Evolutionary conservation across 768 basidiomycete genomes (phyloP).

Genomic region (Trametes elegans): DNA sequence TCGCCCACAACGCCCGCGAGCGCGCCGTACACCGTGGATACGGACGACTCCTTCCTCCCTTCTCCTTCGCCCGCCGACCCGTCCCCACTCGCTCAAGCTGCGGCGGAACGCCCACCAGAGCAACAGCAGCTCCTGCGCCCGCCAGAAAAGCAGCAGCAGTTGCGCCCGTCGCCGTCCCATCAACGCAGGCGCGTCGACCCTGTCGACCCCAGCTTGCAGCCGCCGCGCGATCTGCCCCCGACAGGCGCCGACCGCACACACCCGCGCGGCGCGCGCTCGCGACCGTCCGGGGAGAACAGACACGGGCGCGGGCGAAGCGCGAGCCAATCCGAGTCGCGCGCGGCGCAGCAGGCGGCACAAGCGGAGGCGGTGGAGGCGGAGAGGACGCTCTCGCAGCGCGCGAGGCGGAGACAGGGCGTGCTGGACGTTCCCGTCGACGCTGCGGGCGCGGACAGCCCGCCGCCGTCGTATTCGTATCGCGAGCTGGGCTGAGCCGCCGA

Average conservation of each 20-base stretch:
- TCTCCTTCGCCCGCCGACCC: slow-evolving; percentile 7
- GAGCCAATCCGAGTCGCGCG: no score
- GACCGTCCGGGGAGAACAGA: no score
- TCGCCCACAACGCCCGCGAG: neutral
- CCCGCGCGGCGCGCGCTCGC: neutral
- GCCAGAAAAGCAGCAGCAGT: neutral
- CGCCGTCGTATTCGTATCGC: slow-evolving; percentile 6
- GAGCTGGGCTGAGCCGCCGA: neutral
- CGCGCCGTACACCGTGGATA: slow-evolving; percentile 4
- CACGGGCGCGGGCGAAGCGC: no score
- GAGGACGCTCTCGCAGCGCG: no score
- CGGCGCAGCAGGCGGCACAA: no score
- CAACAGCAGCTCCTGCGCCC: neutral
- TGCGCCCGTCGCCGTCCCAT: neutral
- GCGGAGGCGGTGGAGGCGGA: no score
- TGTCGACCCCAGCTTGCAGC: slow-evolving; percentile 10
- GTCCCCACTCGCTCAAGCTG: slow-evolving; percentile 4
- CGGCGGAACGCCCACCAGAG: neutral
- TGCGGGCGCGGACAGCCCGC: neutral
- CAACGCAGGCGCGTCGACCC: slow-evolving; percentile 13
- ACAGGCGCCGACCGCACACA: neutral
- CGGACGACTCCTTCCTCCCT: slow-evolving; percentile 10
- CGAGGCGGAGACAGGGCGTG: slow-evolving; percentile 5
- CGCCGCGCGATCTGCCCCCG: neutral
- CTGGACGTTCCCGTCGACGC: slow-evolving; percentile 16